Evolutionary conservation across 495 filamentous ascomycete genomes (phyloP).

Genomic region (Penicillium desertorum): DNA sequence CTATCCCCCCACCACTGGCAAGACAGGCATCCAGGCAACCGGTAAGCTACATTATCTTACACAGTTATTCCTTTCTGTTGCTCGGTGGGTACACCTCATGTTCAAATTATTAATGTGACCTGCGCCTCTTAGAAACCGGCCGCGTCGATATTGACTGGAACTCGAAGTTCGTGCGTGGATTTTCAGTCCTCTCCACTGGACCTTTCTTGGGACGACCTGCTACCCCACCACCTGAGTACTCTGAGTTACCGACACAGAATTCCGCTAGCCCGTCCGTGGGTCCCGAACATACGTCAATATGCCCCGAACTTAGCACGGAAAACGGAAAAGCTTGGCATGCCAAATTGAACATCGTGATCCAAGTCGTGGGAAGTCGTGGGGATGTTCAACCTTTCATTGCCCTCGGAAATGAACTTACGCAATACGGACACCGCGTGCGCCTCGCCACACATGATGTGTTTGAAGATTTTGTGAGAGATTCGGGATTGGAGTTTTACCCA

Average conservation of each 20-base stretch:
- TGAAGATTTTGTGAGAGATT: not conserved
- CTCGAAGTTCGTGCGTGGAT: not conserved
- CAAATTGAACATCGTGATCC: not conserved
- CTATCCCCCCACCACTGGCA: no score
- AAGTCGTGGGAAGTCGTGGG: no score
- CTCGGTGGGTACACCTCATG: not conserved
- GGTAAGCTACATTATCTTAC: no score
- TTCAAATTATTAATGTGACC: not conserved
- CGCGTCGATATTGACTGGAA: conserved; percentile 1
- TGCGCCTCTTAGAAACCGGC: not conserved
- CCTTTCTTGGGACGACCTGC: not conserved
- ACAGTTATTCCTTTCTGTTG: no score
- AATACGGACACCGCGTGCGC: no score
- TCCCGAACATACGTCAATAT: not conserved
- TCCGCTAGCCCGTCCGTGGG: not conserved
- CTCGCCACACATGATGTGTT: not conserved
- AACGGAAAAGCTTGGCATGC: not conserved
- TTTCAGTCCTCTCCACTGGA: not conserved
- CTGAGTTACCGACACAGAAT: not conserved
- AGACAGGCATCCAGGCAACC: no score
- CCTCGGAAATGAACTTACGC: no score
- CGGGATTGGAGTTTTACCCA: conserved; percentile 39
- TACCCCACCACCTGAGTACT: not conserved
- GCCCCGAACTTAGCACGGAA: not conserved
- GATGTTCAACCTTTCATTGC: no score